phyloP scores from a whole-genome alignment of 163 green algal genomes.

The Chlamydomonas reinhardtii region DNA sequence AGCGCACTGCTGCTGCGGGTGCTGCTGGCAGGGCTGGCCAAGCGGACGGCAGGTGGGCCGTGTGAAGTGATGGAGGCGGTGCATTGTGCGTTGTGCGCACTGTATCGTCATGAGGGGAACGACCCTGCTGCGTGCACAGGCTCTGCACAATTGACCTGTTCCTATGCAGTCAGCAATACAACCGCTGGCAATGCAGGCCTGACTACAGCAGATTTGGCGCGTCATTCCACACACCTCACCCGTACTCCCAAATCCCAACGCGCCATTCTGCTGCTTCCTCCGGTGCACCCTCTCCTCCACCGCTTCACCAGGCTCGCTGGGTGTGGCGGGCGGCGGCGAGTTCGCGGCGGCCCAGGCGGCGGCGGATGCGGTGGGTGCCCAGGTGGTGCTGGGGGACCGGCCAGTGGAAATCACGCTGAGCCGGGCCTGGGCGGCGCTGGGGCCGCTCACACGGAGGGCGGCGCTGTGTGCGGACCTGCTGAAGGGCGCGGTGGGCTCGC shows the following conservation, averaged over 20 bases:
- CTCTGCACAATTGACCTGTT: too few species aligned
- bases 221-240: too few species aligned
- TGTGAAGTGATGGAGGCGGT: too few species aligned
- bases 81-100: too few species aligned
- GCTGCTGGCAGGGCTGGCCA: conserved; percentile 65
- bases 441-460: conserved; percentile 25
- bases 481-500: conserved; percentile 8
- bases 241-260: too few species aligned
- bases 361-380: conserved; percentile 17
- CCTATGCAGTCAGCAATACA: too few species aligned
- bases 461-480: conserved; percentile 61
- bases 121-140: too few species aligned
- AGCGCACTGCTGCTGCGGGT: conserved; percentile 79
- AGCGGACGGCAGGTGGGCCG: conserved; percentile 47
- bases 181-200: too few species aligned
- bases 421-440: conserved; percentile 78
- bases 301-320: neutral
- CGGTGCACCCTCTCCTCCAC: too few species aligned
- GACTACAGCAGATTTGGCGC: too few species aligned
- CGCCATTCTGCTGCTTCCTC: too few species aligned
- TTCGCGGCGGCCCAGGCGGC: conserved; percentile 27
- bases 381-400: conserved; percentile 83
- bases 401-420: conserved; percentile 91
- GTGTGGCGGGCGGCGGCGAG: conserved; percentile 23
- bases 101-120: too few species aligned